Base-by-base conservation (phyloP, 208 protist species). In the Trypanosoma theileri region DNA sequence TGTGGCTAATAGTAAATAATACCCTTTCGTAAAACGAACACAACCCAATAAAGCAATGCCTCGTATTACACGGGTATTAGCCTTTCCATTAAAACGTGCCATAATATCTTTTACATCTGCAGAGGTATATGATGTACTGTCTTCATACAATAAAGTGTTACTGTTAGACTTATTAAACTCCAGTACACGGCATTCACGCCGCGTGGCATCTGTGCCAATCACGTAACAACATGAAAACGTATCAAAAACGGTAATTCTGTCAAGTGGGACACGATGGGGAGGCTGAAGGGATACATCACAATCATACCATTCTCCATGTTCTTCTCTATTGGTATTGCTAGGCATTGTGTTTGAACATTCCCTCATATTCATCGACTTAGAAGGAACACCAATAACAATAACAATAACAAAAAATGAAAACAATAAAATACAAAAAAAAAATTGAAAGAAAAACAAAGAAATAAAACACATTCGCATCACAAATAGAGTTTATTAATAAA, bases 1-100 rank as follows among this genome's bases (percentile, higher is more conserved):
- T 14, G 88, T 96, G 10, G 89, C 84, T 8, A 98, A 59, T 0
- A 98, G 71, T 57, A 98, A 68, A 84, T 98, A 98, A 75, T 97
- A 98, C 11, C 94, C 87, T 55, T 86, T 80, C 10, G 94, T 83
- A 55, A 99, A 98, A 57, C 91, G 90, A 22, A 98, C 82, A 40
- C 93, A 93, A 8, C 96, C 95, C 28, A 96, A 66, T 22, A 95
- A 42, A 2, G 75, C 87, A 40, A 79, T 80, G 6, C 73, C 83
- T 16, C 63, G 65, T 17, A 77, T 24, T 31, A 79, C 61, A 0
- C 45, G 19, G 14, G 53, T 19, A 9, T 35, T 63, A 46, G 13
- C 56, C 28, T 81, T 69, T 9, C 50, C 71, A 13, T 44, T 69
- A 13, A 86, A 48, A 12, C 60, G 61, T 19, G 60, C 62, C 12